A percentile compares a stretch with the other conserved stretches of the same genome.
phyloP scores from a whole-genome alignment of 306 rosid species.

The Casuarina cunninghamiana region DNA sequence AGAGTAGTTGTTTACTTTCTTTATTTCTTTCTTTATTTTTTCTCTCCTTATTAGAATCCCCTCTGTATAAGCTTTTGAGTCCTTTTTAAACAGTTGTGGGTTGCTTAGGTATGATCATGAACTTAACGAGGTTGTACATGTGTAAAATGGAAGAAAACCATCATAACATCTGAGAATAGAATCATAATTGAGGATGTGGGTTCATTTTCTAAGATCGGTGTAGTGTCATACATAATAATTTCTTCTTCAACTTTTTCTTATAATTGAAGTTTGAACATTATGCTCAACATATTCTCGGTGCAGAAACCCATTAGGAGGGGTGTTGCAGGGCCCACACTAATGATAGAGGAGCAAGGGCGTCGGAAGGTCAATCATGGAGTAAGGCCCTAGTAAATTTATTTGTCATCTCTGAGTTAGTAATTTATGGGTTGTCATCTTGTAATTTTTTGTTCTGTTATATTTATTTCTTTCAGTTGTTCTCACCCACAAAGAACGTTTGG shows the following conservation, averaged over 20 bases:
- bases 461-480: not conserved
- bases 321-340: constrained; percentile 79
- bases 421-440: constrained; percentile 1
- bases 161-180: not conserved
- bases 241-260: not conserved
- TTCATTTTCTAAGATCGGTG: not conserved
- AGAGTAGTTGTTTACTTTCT: not conserved
- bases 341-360: constrained; percentile 73
- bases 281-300: constrained; percentile 20
- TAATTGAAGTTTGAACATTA: not conserved
- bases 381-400: constrained; percentile 25
- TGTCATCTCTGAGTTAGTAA: constrained; percentile 5
- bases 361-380: constrained; percentile 66
- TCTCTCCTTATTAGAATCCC: not conserved
- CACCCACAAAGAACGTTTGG: not conserved
- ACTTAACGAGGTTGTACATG: not conserved
- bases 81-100: not conserved
- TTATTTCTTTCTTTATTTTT: not conserved
- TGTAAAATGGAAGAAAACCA: not conserved
- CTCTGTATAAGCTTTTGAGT: not conserved
- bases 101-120: not conserved
- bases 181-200: not conserved
- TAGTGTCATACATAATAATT: not conserved
- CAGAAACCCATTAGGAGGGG: constrained; percentile 91
- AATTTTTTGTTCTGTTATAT: not conserved